Conservation (phyloP, 768 basidiomycete genomes). For the Amanita pseudoporphyria region DNA sequence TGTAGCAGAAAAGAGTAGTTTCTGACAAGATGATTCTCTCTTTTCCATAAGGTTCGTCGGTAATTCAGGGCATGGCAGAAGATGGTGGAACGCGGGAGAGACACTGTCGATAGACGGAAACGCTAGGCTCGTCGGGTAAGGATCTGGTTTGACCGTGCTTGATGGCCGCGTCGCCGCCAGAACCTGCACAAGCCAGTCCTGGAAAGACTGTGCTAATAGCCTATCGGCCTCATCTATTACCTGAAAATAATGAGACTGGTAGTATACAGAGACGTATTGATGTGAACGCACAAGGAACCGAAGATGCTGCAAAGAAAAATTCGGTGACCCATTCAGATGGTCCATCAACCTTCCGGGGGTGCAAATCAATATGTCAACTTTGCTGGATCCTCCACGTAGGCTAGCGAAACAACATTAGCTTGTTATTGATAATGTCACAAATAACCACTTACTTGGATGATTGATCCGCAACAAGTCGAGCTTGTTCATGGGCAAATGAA, state of each 20-base stretch:
- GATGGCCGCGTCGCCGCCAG: slow-evolving; percentile 55
- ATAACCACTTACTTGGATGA: slow-evolving; percentile 33
- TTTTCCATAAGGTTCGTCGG: slow-evolving; percentile 47
- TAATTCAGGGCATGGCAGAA: slow-evolving; percentile 28
- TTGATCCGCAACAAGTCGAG: slow-evolving; percentile 60
- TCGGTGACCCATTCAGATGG: slow-evolving; percentile 79
- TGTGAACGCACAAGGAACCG: slow-evolving; percentile 72
- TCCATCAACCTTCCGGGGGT: slow-evolving; percentile 95
- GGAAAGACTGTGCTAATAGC: slow-evolving; percentile 91
- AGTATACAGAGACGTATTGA: slow-evolving; percentile 5
- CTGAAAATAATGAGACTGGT: slow-evolving; percentile 25
- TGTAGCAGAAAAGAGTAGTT: slow-evolving; percentile 93
- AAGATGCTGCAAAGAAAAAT: slow-evolving; percentile 89
- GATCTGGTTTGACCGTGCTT: neutral
- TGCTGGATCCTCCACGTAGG: slow-evolving; percentile 78
- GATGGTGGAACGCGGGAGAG: slow-evolving; percentile 48
- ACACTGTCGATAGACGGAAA: slow-evolving; percentile 40
- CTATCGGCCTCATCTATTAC: slow-evolving; percentile 98
- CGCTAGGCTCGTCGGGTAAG: neutral
- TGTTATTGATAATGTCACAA: neutral
- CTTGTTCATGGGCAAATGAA: slow-evolving; percentile 88
- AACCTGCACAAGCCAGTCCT: slow-evolving; percentile 87
- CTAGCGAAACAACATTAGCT: slow-evolving; percentile 25
- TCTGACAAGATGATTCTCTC: slow-evolving; percentile 71
- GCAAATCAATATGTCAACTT: slow-evolving; percentile 88